phyloP scores from a whole-genome alignment of 2,329 filamentous ascomycete species.

The Dactylellina leptospora region DNA sequence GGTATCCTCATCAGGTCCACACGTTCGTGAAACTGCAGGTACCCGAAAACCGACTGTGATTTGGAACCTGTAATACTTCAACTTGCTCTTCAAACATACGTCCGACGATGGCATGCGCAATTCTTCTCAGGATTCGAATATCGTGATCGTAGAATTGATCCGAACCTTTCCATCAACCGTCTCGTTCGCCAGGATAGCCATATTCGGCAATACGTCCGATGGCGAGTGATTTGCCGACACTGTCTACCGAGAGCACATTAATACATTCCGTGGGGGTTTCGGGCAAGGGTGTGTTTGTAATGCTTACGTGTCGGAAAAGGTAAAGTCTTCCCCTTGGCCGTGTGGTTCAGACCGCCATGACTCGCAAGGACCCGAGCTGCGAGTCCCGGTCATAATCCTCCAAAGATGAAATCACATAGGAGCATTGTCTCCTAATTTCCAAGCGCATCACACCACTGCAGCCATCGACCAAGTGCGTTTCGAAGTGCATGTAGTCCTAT shows the following conservation, averaged over 20 bases:
- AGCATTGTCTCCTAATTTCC: slow-evolving; percentile 23
- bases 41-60: slow-evolving; percentile 40
- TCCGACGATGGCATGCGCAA: too few relatives aligned
- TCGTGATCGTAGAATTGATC: neutral
- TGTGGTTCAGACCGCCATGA: slow-evolving; percentile 51
- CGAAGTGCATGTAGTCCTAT: slow-evolving; percentile 27
- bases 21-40: slow-evolving; percentile 52
- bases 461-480: slow-evolving; percentile 31
- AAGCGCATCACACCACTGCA: slow-evolving; percentile 32
- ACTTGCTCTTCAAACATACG: slow-evolving; percentile 35
- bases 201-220: slow-evolving; percentile 46
- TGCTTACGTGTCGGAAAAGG: slow-evolving; percentile 52
- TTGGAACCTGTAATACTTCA: slow-evolving; percentile 23
- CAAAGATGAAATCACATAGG: slow-evolving; percentile 23
- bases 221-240: slow-evolving; percentile 39
- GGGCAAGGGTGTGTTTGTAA: slow-evolving; percentile 48
- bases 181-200: slow-evolving; percentile 31
- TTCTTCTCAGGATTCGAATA: slow-evolving; percentile 24
- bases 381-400: neutral
- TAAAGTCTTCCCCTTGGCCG: slow-evolving; percentile 45
- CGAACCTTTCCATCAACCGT: slow-evolving; percentile 5
- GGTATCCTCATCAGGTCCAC: slow-evolving; percentile 46
- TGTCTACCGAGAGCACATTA: slow-evolving; percentile 44
- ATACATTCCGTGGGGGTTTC: slow-evolving; percentile 39
- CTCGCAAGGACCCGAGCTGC: slow-evolving; percentile 37